Conservation (phyloP, 176 grass and related monocot species). For the Oropetium thomaeum region DNA sequence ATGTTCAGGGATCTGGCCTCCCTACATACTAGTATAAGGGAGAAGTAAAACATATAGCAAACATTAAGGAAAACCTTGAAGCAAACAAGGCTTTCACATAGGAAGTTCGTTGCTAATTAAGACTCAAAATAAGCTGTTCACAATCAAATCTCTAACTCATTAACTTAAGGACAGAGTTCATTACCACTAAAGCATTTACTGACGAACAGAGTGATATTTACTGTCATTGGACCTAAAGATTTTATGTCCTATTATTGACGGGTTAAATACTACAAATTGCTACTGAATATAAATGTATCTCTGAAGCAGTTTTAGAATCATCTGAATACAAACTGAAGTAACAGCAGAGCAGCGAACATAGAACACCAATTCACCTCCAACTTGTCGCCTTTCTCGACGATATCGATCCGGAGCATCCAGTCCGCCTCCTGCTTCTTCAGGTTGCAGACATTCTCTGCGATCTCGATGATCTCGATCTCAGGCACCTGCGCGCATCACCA, state of each 20-base stretch:
- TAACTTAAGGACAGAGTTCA: too few relatives aligned
- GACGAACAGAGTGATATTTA: neutral
- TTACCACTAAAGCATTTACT: neutral
- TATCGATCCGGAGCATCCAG: slow-evolving; percentile 91
- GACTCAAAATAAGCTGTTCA: neutral
- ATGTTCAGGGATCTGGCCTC: neutral
- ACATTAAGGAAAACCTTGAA: neutral
- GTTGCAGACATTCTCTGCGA: slow-evolving; percentile 97
- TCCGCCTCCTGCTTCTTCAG: slow-evolving; percentile 98
- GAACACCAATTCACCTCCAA: slow-evolving; percentile 52
- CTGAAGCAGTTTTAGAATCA: neutral
- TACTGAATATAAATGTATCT: too few relatives aligned
- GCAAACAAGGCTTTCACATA: neutral
- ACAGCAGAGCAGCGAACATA: neutral
- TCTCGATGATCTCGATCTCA: slow-evolving; percentile 96
- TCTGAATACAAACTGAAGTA: neutral
- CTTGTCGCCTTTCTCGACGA: slow-evolving; percentile 81
- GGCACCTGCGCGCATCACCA: slow-evolving; percentile 50
- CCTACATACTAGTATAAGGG: neutral
- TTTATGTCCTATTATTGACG: neutral
- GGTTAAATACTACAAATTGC: too few relatives aligned
- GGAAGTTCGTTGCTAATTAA: neutral
- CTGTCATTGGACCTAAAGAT: neutral
- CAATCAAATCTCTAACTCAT: neutral
- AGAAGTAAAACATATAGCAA: too few relatives aligned